Evolutionary conservation across 139 green algal species (phyloP).

Genomic region (Chlamydomonas sphaeroides): DNA sequence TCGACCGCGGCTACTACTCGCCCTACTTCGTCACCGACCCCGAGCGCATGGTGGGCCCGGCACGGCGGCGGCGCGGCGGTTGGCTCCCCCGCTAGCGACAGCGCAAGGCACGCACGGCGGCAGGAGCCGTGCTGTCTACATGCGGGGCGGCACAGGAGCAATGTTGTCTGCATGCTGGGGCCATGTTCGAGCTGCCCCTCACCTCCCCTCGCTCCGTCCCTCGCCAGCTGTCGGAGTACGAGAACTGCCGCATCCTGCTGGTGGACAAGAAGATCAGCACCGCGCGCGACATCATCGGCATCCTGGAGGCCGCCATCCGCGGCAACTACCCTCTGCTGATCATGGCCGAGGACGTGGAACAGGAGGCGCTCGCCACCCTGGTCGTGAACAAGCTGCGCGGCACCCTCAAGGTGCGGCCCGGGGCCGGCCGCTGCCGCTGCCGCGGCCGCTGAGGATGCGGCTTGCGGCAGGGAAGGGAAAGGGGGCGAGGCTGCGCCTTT

Average conservation of each 20-base stretch:
- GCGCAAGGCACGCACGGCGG: too few relatives aligned
- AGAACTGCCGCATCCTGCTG: constrained; percentile 93
- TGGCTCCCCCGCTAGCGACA: too few relatives aligned
- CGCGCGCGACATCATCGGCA: constrained; percentile 94
- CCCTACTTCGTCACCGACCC: constrained; percentile 99
- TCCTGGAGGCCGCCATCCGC: constrained; percentile 94
- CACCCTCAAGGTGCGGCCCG: constrained; percentile 87
- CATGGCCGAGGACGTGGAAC: constrained; percentile 99
- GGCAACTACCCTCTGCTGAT: constrained; percentile 95
- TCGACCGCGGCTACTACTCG: constrained; percentile 98
- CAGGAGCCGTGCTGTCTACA: too few relatives aligned
- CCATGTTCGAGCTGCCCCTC: too few relatives aligned
- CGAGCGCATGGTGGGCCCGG: constrained; percentile 92
- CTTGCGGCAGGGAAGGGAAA: too few relatives aligned
- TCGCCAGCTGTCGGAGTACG: constrained; percentile 77
- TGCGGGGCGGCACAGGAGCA: too few relatives aligned
- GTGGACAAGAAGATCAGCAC: constrained; percentile 99
- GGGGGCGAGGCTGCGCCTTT: too few relatives aligned
- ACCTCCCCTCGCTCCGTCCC: too few relatives aligned
- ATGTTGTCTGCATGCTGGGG: too few relatives aligned
- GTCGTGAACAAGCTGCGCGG: constrained; percentile 99
- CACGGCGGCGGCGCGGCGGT: too few relatives aligned
- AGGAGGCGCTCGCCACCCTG: constrained; percentile 98
- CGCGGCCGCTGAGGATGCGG: too few relatives aligned
- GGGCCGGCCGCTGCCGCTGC: too few relatives aligned